Base-by-base conservation (phyloP, 1,284 basidiomycete species). In the Heimioporus punctisporus region DNA sequence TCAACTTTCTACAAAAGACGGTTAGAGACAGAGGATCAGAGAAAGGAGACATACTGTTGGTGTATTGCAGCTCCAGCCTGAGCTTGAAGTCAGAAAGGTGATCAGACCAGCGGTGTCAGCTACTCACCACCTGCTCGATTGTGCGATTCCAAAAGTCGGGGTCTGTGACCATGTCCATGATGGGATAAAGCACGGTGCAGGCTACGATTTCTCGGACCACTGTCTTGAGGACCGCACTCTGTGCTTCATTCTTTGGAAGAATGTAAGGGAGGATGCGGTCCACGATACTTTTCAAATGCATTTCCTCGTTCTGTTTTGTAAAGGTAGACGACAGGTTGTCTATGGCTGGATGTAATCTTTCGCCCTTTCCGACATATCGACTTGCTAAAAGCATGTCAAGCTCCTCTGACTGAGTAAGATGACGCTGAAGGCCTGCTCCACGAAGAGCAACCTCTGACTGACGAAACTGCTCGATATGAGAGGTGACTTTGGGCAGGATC, bases 91-190 rank as follows among this genome's bases (percentile, higher is more conserved):
- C 10, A 60, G 55, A 34, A 47, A 34, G 26, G 26, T 23, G 25
- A 42, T 12, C 30, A 25, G 27, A 12, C n/a, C 15, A 14, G 44
- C 21, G 37, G 23, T 27, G 25, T 12, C 27, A 37, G 48, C 26
- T 34, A 78, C 88, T 70, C 72, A 92, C 92, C 72, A 93, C 82
- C 74, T 95, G 89, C 69, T 98, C 95, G 51, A 98, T 92, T 46
- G 87, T 83, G 52, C 86, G 80, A 73, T 98, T 98, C 94, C 95
- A 98, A 62, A 97, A 97, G 71, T 98, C 97, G 19, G 95, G 92
- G 68, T 98, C 96, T 48, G 91, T 83, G 44, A 98, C 68, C 86
- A 96, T 92, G 52, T 98, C 93, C 77, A 98, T 88, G 52, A 97
- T 72, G 5, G 96, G 94, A 64, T 90, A 85, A 30, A 98, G 69